Percentiles rank a stretch among this genome's conserved stretches.
These are phyloP conservation scores for Botrytis tulipae DNA, from an alignment of 2,329 filamentous ascomycete species.

Conservation along the genomic window DNA sequence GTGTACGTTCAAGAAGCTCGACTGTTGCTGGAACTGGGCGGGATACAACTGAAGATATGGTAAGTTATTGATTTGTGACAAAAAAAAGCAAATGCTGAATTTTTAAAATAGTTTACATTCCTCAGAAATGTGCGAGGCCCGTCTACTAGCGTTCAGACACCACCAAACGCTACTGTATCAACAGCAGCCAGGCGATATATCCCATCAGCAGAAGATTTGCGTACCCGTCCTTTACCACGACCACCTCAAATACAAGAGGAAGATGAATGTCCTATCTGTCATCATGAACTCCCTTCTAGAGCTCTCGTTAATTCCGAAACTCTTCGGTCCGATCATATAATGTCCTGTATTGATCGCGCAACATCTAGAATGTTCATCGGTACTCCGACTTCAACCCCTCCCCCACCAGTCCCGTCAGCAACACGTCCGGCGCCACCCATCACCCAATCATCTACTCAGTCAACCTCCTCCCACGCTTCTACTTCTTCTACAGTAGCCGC, in stretches of 20 bases:
- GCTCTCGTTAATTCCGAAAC: slow-evolving; percentile 53
- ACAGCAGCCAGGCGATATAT: slow-evolving; percentile 15
- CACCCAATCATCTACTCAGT: slow-evolving; percentile 27
- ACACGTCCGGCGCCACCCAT: slow-evolving; percentile 17
- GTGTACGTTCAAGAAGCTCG: slow-evolving; percentile 17
- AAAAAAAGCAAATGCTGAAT: not conserved
- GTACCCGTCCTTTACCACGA: slow-evolving; percentile 25
- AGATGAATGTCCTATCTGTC: slow-evolving; percentile 77
- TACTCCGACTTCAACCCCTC: slow-evolving; percentile 19
- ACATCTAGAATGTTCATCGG: slow-evolving; percentile 21
- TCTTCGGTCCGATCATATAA: slow-evolving; percentile 58
- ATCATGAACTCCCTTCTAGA: slow-evolving; percentile 63
- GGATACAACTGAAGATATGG: slow-evolving; percentile 19
- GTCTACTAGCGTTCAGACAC: slow-evolving; percentile 5
- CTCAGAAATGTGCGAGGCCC: slow-evolving; percentile 14
- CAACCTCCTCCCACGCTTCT: slow-evolving; percentile 28
- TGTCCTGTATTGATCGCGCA: slow-evolving; percentile 48
- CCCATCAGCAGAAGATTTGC: slow-evolving; percentile 20
- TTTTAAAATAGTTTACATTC: slow-evolving; percentile 7
- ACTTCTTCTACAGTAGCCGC: slow-evolving; percentile 26
- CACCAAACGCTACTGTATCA: not conserved
- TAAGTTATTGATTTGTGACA: not conserved
- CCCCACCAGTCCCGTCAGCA: slow-evolving; percentile 23
- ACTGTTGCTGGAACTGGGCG: slow-evolving; percentile 18
- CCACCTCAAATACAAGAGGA: slow-evolving; percentile 59